Evolutionary conservation across 768 basidiomycete species (phyloP).

Genomic region (Phlegmacium glaucopus): DNA sequence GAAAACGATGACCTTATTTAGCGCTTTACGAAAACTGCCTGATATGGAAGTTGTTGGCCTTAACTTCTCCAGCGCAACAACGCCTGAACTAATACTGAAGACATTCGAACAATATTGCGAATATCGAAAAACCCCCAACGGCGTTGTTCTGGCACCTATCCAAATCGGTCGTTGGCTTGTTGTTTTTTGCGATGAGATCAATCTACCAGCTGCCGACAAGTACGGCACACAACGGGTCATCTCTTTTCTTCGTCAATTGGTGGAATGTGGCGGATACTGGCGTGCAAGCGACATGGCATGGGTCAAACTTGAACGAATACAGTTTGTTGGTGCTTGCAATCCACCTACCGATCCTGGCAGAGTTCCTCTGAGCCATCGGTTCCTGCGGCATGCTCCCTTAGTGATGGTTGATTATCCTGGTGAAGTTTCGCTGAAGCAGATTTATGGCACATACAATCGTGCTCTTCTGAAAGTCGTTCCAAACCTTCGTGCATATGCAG

Average conservation of each 20-base stretch:
- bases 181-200: constrained; percentile 99
- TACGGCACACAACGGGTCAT: constrained; percentile 99
- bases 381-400: constrained; percentile 95
- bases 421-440: constrained; percentile 93
- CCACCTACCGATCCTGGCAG: constrained; percentile 99
- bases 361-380: constrained; percentile 96
- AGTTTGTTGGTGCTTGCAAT: constrained; percentile 99
- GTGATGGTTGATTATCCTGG: constrained; percentile 99
- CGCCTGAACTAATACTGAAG: constrained; percentile 96
- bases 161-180: constrained; percentile 98
- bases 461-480: constrained; percentile 95
- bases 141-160: constrained; percentile 89
- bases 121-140: constrained; percentile 97
- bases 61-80: constrained; percentile 99
- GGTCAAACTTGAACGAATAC: constrained; percentile 98
- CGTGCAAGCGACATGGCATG: constrained; percentile 91
- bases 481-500: constrained; percentile 86
- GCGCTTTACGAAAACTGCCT: constrained; percentile 93
- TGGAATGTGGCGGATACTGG: constrained; percentile 95
- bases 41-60: constrained; percentile 99
- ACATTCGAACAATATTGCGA: constrained; percentile 99
- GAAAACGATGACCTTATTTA: constrained; percentile 99
- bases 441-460: constrained; percentile 97
- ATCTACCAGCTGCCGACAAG: constrained; percentile 93
- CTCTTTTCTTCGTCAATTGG: constrained; percentile 95